These are phyloP conservation scores for Paramecium sonneborni DNA, from an alignment of 73 alveolate genomes.

Conservation along the genomic window DNA sequence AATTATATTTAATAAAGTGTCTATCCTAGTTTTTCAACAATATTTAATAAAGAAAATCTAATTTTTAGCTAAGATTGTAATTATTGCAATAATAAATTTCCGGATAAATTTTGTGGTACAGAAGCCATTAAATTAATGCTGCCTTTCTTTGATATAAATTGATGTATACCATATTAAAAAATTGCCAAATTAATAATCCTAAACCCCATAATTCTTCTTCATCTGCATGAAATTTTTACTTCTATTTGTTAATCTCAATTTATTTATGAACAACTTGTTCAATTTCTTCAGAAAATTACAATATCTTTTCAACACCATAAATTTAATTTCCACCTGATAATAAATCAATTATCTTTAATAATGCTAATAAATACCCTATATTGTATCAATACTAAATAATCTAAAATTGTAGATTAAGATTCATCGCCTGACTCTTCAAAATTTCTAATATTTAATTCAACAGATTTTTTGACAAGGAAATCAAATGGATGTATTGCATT, in stretches of 20 bases:
- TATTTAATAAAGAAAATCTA: not conserved
- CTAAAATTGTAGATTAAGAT: slow-evolving; percentile 7
- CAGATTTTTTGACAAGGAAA: not conserved
- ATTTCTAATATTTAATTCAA: not conserved
- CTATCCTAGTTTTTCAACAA: slow-evolving; percentile 5
- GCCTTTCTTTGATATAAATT: not conserved
- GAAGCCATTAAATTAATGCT: not conserved
- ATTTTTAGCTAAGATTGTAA: not conserved
- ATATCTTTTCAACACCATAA: not conserved
- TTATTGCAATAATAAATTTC: not conserved
- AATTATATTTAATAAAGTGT: not conserved
- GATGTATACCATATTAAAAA: slow-evolving; percentile 1
- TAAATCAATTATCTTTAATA: not conserved
- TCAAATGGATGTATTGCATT: slow-evolving; percentile 42
- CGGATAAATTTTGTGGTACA: slow-evolving; percentile 6
- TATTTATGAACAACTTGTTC: not conserved
- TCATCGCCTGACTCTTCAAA: slow-evolving; percentile 52
- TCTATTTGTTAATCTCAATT: not conserved
- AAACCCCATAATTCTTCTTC: slow-evolving; percentile 33
- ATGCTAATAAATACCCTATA: not conserved
- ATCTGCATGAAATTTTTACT: slow-evolving; percentile 12
- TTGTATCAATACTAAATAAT: not conserved
- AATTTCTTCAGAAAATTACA: not conserved
- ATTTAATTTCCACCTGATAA: not conserved
- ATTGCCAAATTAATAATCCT: slow-evolving; percentile 36